Conservation (phyloP, 192 early-diverging fungal species). For the Coemansia erecta region DNA sequence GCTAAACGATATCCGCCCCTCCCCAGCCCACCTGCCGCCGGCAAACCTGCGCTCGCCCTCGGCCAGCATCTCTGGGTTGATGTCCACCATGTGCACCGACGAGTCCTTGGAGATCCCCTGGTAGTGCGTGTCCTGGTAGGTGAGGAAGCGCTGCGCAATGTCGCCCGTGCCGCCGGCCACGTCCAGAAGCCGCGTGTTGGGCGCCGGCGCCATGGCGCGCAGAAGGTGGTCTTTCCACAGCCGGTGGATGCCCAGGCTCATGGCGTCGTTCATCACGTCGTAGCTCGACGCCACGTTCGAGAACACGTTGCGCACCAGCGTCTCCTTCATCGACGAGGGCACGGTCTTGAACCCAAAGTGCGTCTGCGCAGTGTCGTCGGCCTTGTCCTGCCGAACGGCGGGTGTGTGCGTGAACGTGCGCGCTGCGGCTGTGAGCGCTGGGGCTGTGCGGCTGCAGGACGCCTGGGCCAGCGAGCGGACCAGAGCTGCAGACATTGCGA, state of each 20-base stretch:
- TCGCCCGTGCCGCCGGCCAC: constrained; percentile 99
- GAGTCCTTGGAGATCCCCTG: constrained; percentile 24
- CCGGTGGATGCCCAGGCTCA: constrained; percentile 91
- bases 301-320: constrained; percentile 87
- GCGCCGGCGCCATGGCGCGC: constrained; percentile 72
- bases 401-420: background rate
- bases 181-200: constrained; percentile 83
- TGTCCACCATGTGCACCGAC: constrained; percentile 87
- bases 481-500: no score
- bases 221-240: constrained; percentile 97
- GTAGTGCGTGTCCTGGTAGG: constrained; percentile 72
- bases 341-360: constrained; percentile 97
- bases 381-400: background rate
- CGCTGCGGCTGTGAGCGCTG: background rate
- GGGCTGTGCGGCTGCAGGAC: no score
- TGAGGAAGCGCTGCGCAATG: constrained; percentile 92
- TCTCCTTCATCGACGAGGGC: constrained; percentile 80
- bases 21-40: constrained; percentile 38
- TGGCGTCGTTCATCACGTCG: constrained; percentile 97
- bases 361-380: constrained; percentile 47
- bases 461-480: no score
- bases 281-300: constrained; percentile 93
- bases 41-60: constrained; percentile 79
- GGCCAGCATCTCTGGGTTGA: constrained; percentile 94
- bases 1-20: constrained; percentile 66